phyloP scores from a whole-genome alignment of 345 rosid genomes.

The Salix koriyanagi region DNA sequence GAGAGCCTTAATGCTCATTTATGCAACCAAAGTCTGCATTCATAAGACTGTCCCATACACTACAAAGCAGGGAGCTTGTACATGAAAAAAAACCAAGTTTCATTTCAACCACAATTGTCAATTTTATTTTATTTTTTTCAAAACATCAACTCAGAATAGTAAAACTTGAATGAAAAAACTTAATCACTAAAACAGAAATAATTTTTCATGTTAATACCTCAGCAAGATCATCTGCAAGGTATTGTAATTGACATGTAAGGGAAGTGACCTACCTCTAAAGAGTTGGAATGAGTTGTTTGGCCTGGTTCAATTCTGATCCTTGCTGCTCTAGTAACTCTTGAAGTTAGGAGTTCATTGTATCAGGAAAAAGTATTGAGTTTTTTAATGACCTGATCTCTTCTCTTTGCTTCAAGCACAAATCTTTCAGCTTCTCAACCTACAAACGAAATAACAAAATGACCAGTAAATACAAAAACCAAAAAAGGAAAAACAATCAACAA shows the following conservation, averaged over 20 bases:
- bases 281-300: constrained; percentile 68
- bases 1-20: neutral
- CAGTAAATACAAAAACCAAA: neutral
- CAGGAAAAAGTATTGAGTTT: constrained; percentile 72
- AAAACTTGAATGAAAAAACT: neutral
- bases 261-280: constrained; percentile 82
- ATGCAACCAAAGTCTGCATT: neutral
- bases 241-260: constrained; percentile 80
- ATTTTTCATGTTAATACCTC: constrained; percentile 40
- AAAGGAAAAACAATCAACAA: neutral
- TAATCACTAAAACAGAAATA: neutral
- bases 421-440: constrained; percentile 89
- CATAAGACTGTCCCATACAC: neutral
- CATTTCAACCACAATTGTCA: neutral
- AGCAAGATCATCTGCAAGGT: constrained; percentile 72
- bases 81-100: neutral
- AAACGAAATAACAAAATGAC: neutral
- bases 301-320: constrained; percentile 71
- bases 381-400: constrained; percentile 80
- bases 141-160: neutral
- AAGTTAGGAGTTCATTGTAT: constrained; percentile 51
- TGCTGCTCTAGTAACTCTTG: constrained; percentile 51
- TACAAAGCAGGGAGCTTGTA: neutral
- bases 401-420: constrained; percentile 80
- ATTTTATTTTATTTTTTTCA: too few species aligned